Conservation (phyloP, 108 stramenopile species). For the Nitzschia inconspicua region DNA sequence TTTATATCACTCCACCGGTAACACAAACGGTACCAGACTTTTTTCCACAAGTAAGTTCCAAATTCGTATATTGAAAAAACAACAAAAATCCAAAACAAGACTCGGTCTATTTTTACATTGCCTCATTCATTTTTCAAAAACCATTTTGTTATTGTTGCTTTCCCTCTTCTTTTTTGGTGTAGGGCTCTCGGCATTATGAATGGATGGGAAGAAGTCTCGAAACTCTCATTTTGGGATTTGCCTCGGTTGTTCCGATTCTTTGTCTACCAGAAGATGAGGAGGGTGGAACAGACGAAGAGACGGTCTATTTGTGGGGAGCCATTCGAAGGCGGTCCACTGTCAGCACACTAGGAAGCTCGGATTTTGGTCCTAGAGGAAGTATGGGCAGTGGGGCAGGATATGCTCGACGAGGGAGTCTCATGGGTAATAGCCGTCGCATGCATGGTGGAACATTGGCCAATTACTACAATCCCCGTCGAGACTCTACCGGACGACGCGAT, state of each 20-base stretch:
- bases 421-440: conserved; percentile 17
- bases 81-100: too few species aligned
- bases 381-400: conserved; percentile 15
- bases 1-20: too few species aligned
- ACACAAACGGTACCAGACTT: too few species aligned
- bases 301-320: conserved; percentile 3
- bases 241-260: conserved; percentile 23
- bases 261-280: conserved; percentile 26
- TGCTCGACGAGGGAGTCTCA: conserved; percentile 26
- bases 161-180: too few species aligned
- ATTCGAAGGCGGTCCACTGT: conserved; percentile 17
- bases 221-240: conserved; percentile 43
- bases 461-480: conserved; percentile 35
- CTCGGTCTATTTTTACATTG: too few species aligned
- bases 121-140: too few species aligned
- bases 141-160: too few species aligned
- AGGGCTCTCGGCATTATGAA: conserved; percentile 25
- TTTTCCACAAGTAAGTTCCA: too few species aligned
- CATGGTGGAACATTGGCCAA: conserved; percentile 42
- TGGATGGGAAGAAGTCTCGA: conserved; percentile 61
- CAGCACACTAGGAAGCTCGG: conserved; percentile 24
- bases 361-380: conserved; percentile 17
- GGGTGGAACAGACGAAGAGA: neutral
- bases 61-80: too few species aligned
- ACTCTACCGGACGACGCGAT: too few species aligned